Evolutionary conservation across 176 grass and related monocot genomes (phyloP).

Genomic region (Aegilops longissima): DNA sequence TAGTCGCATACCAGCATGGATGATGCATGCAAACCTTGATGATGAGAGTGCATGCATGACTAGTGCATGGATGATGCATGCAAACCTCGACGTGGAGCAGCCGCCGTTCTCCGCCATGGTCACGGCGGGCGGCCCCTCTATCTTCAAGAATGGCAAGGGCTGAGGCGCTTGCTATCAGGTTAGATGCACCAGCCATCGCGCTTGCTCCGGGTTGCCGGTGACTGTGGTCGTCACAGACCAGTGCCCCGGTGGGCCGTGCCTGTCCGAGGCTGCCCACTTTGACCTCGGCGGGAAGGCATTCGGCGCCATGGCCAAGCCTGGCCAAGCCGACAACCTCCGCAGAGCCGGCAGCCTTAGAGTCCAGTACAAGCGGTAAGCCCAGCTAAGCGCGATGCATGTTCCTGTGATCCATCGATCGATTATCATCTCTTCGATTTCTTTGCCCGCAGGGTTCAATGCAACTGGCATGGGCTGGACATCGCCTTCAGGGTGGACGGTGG

Average conservation of each 20-base stretch:
- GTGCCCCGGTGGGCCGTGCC: slow-evolving; percentile 36
- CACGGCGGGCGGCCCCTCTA: too few species aligned
- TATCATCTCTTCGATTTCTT: neutral
- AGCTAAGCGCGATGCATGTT: too few species aligned
- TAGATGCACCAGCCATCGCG: slow-evolving; percentile 32
- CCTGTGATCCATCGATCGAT: neutral
- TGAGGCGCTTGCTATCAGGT: slow-evolving; percentile 67
- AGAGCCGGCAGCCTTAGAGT: too few species aligned
- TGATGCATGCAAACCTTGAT: too few species aligned
- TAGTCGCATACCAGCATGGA: too few species aligned
- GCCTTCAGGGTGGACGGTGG: slow-evolving; percentile 61
- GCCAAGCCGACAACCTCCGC: slow-evolving; percentile 38
- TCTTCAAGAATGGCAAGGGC: slow-evolving; percentile 38
- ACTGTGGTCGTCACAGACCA: slow-evolving; percentile 55
- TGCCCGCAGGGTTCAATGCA: slow-evolving; percentile 59
- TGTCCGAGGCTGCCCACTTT: slow-evolving; percentile 56
- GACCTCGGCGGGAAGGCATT: slow-evolving; percentile 71
- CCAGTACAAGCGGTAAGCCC: too few species aligned
- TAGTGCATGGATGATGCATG: too few species aligned
- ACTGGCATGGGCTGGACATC: slow-evolving; percentile 54
- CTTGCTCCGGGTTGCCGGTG: too few species aligned
- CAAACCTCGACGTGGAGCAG: too few species aligned
- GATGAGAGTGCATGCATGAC: neutral
- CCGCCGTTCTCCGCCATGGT: too few species aligned
- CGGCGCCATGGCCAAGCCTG: slow-evolving; percentile 61